Evolutionary conservation across 2,329 filamentous ascomycete genomes (phyloP).

Genomic region (Aspergillus ibericus): DNA sequence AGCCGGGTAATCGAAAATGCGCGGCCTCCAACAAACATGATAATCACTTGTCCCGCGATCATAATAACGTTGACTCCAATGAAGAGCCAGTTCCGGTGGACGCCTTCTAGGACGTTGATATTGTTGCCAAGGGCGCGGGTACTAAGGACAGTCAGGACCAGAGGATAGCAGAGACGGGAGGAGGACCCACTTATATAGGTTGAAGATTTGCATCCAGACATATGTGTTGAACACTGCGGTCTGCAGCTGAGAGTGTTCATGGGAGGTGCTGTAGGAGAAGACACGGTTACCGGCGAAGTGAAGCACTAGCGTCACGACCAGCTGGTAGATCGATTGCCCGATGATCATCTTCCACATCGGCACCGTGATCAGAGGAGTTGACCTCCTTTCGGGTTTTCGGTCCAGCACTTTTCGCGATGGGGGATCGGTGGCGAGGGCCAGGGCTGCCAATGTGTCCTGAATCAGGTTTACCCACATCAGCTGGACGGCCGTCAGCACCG

Average conservation of each 20-base stretch:
- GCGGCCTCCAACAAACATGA: conserved; percentile 58
- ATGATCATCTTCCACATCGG: conserved; percentile 47
- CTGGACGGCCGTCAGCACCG: conserved; percentile 64
- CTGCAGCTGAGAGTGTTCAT: conserved; percentile 49
- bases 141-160: conserved; percentile 17
- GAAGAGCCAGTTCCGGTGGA: conserved; percentile 59
- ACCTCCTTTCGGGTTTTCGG: conserved; percentile 46
- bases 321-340: conserved; percentile 40
- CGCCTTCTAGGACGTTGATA: conserved; percentile 61
- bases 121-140: conserved; percentile 63
- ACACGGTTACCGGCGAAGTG: conserved; percentile 61
- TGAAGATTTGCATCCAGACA: conserved; percentile 73
- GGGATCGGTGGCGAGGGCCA: conserved; percentile 62
- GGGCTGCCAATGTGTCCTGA: conserved; percentile 65
- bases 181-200: conserved; percentile 58
- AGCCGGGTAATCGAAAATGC: conserved; percentile 56
- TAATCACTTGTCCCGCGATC: conserved; percentile 58
- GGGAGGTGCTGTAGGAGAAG: conserved; percentile 49
- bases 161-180: neutral
- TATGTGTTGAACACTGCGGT: conserved; percentile 70
- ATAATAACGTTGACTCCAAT: conserved; percentile 59
- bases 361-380: conserved; percentile 43
- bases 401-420: conserved; percentile 57
- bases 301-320: conserved; percentile 36
- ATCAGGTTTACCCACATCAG: conserved; percentile 67